Evolutionary conservation across 768 basidiomycete genomes (phyloP), one percentile per base, ranked within the genome.

Genomic region (Kwoniella dendrophila): DNA sequence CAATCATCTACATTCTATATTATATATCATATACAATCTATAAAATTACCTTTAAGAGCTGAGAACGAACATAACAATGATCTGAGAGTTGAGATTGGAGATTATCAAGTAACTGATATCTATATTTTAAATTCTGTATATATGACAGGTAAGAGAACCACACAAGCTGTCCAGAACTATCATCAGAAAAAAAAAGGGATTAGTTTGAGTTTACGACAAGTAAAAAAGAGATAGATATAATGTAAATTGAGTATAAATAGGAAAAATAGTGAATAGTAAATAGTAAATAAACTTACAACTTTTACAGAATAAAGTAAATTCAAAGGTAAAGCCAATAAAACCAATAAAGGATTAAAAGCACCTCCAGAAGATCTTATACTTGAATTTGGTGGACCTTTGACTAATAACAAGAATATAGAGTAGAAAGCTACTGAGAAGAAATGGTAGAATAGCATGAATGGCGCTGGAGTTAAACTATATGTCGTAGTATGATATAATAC

Each of bases 381-480:
- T n/a, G 50, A 52, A 8, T 43, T 36, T 59, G 80, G 75, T 12
- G 79, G 81, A 45, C 85, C 83, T 57, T 83, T 86, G 8, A 86
- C 88, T 79, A 97, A 93, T 80, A 96, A 83, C 52, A 89, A 83
- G 86, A 88, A 98, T 74, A 97, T 88, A 1, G 93, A 87, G 80
- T 96, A 99, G 67, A 99, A 85, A 0, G 96, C 96, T 67, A 99
- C 96, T 27, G 85, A 81, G 83, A 95, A 99, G 81, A 99, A 99
- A 82, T 98, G 96, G 73, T 85, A 86, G 67, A 88, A 86, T 20
- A 99, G 86, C 45, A 92, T 81, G 11, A 85, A 64, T 0, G 93
- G 91, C n/a, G 89, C 88, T 4, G 90, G 88, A 1, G 85, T 83
- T 62, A 95, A 84, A 12, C 93, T 95, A 40, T 2, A 20, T 29